Evolutionary conservation across 139 green algal species (phyloP), one percentile per base, ranked within the genome.

Genomic region (Marvania coccoides): DNA sequence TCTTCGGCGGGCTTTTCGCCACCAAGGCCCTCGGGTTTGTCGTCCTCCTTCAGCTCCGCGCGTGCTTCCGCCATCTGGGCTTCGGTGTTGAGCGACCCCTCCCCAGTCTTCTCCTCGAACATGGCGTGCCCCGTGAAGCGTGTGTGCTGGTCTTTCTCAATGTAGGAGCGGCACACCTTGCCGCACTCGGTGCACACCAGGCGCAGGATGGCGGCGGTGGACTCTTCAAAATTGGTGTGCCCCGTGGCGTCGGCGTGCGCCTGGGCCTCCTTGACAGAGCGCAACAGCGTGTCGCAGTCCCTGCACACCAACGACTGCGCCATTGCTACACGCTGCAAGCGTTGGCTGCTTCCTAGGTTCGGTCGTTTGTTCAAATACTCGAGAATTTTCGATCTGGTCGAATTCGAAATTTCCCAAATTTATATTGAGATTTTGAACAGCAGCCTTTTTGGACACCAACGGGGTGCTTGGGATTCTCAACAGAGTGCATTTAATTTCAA

Each of bases 201-300:
- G 3, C 63, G 46, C 14, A 69, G 70, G 6, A 87, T 68, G 34
- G 77, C 65, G 39, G 92, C 82, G 13, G 76, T 88, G n/a, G 65
- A 81, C 61, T 96, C 90, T 51, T 81, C 77, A 69, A 96, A 96
- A 28, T 90, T 78, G 0, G 76, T 34, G 59, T 96, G 90, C 2
- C 88, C 88, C 12, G 84, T 86, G 5, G 67, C 51, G 14, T 77
- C 78, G 28, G 45, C 71, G 67, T 77, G 75, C 29, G 28, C 15
- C 13, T 79, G 56, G 4, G 84, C 84, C 63, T 96, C 90, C 19
- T 72, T 67, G 4, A 92, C 81, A 29, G 59, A 84, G 6, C 58
- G 47, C 4, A 91, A 47, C 13, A 81, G 62, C 12, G 56, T 65
- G 38, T 79, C 63, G 33, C 81, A 87, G 29, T 83, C 45, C 9